phyloP scores from a whole-genome alignment of 768 basidiomycete genomes.

The Kwoniella newhampshirensis region DNA sequence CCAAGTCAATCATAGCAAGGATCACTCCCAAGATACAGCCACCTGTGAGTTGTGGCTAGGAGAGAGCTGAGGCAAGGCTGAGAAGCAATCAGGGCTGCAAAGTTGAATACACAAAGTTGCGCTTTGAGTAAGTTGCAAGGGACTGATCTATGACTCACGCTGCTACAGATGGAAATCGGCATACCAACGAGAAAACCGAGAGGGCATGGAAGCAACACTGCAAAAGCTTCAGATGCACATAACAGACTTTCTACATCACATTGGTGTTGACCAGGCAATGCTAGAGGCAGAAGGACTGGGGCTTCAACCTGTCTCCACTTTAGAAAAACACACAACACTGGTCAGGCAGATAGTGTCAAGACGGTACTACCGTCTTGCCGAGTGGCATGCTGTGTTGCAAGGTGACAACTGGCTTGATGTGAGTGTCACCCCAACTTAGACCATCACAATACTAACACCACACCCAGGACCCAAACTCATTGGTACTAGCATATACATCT shows the following conservation, averaged over 20 bases:
- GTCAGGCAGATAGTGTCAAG: slow-evolving; percentile 30
- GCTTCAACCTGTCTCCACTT: slow-evolving; percentile 21
- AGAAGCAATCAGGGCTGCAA: slow-evolving; percentile 40
- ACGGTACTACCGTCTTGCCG: slow-evolving; percentile 35
- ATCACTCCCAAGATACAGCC: slow-evolving; percentile 28
- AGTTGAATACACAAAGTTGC: slow-evolving; percentile 44
- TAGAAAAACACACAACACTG: neutral
- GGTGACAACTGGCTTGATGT: slow-evolving; percentile 40
- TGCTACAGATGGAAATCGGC: slow-evolving; percentile 40
- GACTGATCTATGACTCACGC: neutral
- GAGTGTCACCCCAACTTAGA: slow-evolving; percentile 8
- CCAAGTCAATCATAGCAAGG: slow-evolving; percentile 30
- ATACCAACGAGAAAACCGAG: slow-evolving; percentile 9
- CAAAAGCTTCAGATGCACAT: slow-evolving; percentile 32
- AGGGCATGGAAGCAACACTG: slow-evolving; percentile 15
- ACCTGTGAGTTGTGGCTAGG: slow-evolving; percentile 31
- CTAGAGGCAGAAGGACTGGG: slow-evolving; percentile 38
- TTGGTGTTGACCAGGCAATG: slow-evolving; percentile 14
- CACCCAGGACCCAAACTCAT: slow-evolving; percentile 33
- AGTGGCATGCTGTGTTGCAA: slow-evolving; percentile 44
- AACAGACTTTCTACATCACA: slow-evolving; percentile 15
- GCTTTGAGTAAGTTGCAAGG: slow-evolving; percentile 35
- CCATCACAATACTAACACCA: neutral
- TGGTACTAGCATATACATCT: slow-evolving; percentile 41
- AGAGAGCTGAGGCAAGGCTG: neutral